These are phyloP conservation scores for Clathrospora elynae DNA, from an alignment of 2,329 filamentous ascomycete genomes.

Conservation along the genomic window DNA sequence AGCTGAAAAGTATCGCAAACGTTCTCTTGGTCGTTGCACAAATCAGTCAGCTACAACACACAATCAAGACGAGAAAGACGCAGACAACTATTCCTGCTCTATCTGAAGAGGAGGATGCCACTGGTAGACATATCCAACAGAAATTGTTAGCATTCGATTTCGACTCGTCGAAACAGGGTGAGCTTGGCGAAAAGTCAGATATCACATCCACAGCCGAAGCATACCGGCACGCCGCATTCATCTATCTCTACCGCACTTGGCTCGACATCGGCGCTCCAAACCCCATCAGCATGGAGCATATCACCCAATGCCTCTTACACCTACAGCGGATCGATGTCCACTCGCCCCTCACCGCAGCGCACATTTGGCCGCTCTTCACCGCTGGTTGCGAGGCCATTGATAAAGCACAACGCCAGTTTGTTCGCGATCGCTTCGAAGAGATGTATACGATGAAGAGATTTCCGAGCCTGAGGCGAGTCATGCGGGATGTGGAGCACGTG, in stretches of 20 bases:
- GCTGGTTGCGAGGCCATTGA: constrained; percentile 39
- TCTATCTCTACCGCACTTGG: constrained; percentile 44
- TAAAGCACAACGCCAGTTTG: constrained; percentile 29
- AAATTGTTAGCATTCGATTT: constrained; percentile 27
- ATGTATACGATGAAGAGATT: constrained; percentile 35
- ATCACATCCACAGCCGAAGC: constrained; percentile 34
- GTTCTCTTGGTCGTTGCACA: constrained; percentile 35
- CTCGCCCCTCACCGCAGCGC: constrained; percentile 35
- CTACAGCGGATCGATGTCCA: constrained; percentile 22
- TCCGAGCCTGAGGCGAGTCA: constrained; percentile 31
- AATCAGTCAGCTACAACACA: constrained; percentile 33
- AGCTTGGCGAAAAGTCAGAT: constrained; percentile 9
- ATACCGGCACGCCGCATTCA: constrained; percentile 42
- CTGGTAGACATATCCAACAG: constrained; percentile 28
- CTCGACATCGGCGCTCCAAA: constrained; percentile 39
- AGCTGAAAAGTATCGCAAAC: constrained; percentile 33
- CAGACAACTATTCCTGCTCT: constrained; percentile 8
- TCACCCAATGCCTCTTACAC: constrained; percentile 28
- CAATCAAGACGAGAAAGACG: constrained; percentile 21
- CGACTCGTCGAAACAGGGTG: constrained; percentile 1
- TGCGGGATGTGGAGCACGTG: constrained; percentile 38
- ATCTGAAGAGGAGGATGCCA: constrained; percentile 25
- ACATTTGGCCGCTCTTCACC: constrained; percentile 43
- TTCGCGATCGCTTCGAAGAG: constrained; percentile 30
- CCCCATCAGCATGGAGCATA: constrained; percentile 36